These are phyloP conservation scores for Phytophthora tubulina DNA, from an alignment of 352 stramenopile genomes.

Conservation along the genomic window DNA sequence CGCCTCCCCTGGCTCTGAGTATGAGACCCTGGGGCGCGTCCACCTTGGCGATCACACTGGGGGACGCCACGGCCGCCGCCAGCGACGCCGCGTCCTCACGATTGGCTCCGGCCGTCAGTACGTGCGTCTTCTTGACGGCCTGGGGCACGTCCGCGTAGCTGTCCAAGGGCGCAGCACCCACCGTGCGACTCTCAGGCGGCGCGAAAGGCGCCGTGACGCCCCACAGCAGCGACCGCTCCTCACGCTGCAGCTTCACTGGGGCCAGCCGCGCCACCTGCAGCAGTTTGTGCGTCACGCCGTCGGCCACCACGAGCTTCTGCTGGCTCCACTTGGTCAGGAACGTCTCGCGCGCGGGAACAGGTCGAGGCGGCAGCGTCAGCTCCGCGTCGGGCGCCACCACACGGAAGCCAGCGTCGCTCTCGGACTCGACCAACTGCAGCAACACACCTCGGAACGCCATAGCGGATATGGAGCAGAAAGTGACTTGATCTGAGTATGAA, in stretches of 20 bases:
- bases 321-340: conserved; percentile 43
- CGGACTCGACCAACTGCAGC: conserved; percentile 49
- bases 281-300: conserved; percentile 63
- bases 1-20: conserved; percentile 2
- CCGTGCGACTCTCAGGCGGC: conserved; percentile 18
- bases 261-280: conserved; percentile 63
- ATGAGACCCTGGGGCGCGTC: conserved; percentile 8
- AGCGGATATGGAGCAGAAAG: background rate
- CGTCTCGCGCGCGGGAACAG: conserved; percentile 7
- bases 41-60: conserved; percentile 20
- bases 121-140: conserved; percentile 28
- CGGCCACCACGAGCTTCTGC: conserved; percentile 65
- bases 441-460: conserved; percentile 84
- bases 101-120: conserved; percentile 15
- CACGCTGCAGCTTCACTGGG: conserved; percentile 45
- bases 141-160: conserved; percentile 18
- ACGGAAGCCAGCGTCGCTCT: conserved; percentile 50
- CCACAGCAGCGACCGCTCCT: conserved; percentile 65
- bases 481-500: background rate
- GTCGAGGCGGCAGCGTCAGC: conserved; percentile 46
- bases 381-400: conserved; percentile 59
- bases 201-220: conserved; percentile 32
- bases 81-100: conserved; percentile 16
- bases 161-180: conserved; percentile 24
- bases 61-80: conserved; percentile 25